Evolutionary conservation across 2,329 filamentous ascomycete genomes (phyloP).

Genomic region (Rhexocercosporidium sp.): DNA sequence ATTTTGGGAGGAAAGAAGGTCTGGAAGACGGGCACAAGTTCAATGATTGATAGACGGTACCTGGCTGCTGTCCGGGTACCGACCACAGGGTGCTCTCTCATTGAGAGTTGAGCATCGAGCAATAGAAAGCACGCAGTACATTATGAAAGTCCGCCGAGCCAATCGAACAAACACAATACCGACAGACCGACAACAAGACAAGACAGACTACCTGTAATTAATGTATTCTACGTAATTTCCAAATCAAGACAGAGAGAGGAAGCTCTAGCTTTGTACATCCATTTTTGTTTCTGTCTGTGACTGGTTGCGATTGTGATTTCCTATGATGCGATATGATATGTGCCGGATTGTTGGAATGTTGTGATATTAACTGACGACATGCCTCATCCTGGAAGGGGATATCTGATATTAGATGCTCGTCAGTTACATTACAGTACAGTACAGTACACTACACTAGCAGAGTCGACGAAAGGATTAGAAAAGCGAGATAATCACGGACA

Average conservation of each 20-base stretch:
- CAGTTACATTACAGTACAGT: too few species aligned
- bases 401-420: too few species aligned
- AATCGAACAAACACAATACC: slow-evolving; percentile 5
- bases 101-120: slow-evolving; percentile 4
- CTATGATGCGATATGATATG: not conserved
- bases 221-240: slow-evolving; percentile 39
- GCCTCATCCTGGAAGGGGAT: too few species aligned
- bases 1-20: not conserved
- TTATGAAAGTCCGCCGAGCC: slow-evolving; percentile 15
- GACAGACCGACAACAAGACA: slow-evolving; percentile 7
- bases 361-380: not conserved
- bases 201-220: slow-evolving; percentile 27
- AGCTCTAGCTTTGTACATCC: not conserved
- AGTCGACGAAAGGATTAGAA: too few species aligned
- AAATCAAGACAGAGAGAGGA: not conserved
- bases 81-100: not conserved
- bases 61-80: not conserved
- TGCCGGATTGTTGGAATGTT: not conserved
- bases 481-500: too few species aligned
- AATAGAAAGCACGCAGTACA: slow-evolving; percentile 15
- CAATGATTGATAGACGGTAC: slow-evolving; percentile 5
- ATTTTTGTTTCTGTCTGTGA: not conserved
- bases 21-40: not conserved
- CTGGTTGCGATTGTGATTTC: not conserved
- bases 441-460: too few species aligned